Evolutionary conservation across 257 asterid genomes (phyloP), one percentile per base, ranked within the genome.

Genomic region (Verbascum thapsus): DNA sequence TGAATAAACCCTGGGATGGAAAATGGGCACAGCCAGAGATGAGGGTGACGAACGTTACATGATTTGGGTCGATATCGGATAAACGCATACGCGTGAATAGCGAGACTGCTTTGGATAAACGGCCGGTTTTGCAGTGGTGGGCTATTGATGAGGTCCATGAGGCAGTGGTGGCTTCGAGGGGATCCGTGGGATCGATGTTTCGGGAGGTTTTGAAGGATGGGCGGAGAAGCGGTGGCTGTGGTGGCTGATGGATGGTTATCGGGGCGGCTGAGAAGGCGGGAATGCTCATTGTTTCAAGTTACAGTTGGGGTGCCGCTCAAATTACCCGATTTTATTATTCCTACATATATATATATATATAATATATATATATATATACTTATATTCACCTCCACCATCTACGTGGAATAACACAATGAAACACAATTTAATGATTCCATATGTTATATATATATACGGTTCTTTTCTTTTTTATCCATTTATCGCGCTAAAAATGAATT

Each of bases 71-170:
- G 4, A 80, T 61, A 13, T 75, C 85, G 13, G 83, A 78, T 32
- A 56, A 7, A 32, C 95, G 78, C 96, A 87, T 85, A 12, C 69
- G 72, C 48, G 64, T 75, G 58, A 90, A 87, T 61, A 72, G 77
- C 20, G 41, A 17, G n/a, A 72, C 65, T 1, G 97, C 95, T 39
- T 60, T 41, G 12, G 74, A 69, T 60, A 87, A 61, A 40, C 76
- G 79, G 67, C 95, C 95, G 47, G 57, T 83, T 74, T 58, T 78
- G 81, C 96, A 85, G 64, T 77, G 81, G 54, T 40, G 67, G 58
- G 90, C 84, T 19, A 90, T 85, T 64, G 87, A 78, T 3, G 90
- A 80, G 58, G 96, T 83, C 95, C 96, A 87, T 20, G 91, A 85
- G 47, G 88, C 88, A 18, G 85, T 67, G 39, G 76, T 43, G 26